Evolutionary conservation across 2,329 filamentous ascomycete species (phyloP), one percentile per base, ranked within the genome.

Genomic region (Cladophialophora yegresii): DNA sequence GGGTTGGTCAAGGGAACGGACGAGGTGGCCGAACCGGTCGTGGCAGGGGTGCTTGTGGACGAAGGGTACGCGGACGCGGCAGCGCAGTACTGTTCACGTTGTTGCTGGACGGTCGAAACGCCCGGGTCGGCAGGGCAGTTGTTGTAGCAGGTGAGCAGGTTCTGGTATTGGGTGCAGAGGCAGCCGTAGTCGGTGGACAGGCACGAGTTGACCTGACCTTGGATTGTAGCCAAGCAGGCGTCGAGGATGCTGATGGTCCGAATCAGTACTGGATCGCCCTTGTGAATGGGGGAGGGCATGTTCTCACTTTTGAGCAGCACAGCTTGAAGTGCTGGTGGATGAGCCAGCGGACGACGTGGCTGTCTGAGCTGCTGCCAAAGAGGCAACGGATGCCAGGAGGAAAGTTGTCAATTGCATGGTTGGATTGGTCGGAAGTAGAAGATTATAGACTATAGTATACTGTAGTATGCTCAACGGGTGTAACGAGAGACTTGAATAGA

Each of bases 401-500:
- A 72, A 13, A 45, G 53, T 63, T 13, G 61, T 64, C 43, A 63
- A 61, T 23, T 67, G 80, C 97, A 99, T 75, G n/a, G n/a, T n/a
- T n/a, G n/a, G n/a, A 89, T 85, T 8, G 50, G 93, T 93, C 23
- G 95, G 26, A 33, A 28, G 16, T 40, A 22, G 10, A 51, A 28
- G 43, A 54, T 54, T 54, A 50, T 23, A 95, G 89, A 72, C 87
- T 43, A 43, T 89, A 72, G 87, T 43, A 43, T 89, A 50, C 47
- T 26, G 47, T 26, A 23, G 13, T 50, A 28, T 43, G 47, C 30
- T 32, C 26, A 54, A 58, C 91, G 93, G 65, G 88, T 1, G 13
- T 54, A 49, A 93, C 92, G 60, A 98, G 81, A 62, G 89, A 87
- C 60, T 90, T 90, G 70, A 92, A 58, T 33, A 49, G 12, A 58